Percentiles rank a stretch among this genome's conserved stretches.
phyloP scores from a whole-genome alignment of 2,329 filamentous ascomycete species.

The Ophiostoma populinum region DNA sequence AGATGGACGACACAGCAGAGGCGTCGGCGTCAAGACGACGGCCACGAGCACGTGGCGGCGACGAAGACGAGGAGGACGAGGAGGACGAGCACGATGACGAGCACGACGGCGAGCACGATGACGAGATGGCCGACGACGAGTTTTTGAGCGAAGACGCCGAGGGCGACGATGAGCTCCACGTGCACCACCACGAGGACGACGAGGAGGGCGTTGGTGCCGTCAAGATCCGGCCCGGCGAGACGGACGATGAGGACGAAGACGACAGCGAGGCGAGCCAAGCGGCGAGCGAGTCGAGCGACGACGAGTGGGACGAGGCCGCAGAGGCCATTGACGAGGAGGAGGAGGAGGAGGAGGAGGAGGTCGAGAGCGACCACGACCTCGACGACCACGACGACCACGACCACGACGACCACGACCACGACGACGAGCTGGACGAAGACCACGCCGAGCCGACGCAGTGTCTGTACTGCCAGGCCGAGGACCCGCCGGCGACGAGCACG shows the following conservation, averaged over 20 bases:
- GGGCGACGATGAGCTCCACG: conserved; percentile 25
- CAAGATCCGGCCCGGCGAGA: conserved; percentile 36
- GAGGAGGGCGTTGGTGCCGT: conserved; percentile 37
- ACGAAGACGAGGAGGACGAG: conserved; percentile 16
- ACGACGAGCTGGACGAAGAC: conserved; percentile 38
- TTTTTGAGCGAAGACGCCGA: conserved; percentile 21
- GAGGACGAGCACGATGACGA: conserved; percentile 12
- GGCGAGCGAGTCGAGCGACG: conserved; percentile 29
- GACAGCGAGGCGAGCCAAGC: conserved; percentile 22
- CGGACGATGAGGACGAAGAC: conserved; percentile 28
- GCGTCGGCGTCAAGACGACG: conserved; percentile 21
- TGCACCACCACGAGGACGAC: conserved; percentile 9
- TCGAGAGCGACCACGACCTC: conserved; percentile 58
- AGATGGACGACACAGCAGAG: conserved; percentile 21
- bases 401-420: conserved; percentile 37
- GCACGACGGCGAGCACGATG: conserved; percentile 15
- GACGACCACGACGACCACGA: conserved; percentile 40
- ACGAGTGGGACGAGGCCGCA: conserved; percentile 40
- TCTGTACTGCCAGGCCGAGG: too few relatives aligned
- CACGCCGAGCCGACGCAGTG: conserved; percentile 35
- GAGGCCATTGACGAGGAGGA: conserved; percentile 32
- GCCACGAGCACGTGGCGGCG: conserved; percentile 18
- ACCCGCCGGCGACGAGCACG: conserved; percentile 36
- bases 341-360: conserved; percentile 30
- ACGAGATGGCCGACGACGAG: conserved; percentile 12